These are phyloP conservation scores for Austroboletus niveus DNA, from an alignment of 1,284 basidiomycete genomes.

Conservation along the genomic window DNA sequence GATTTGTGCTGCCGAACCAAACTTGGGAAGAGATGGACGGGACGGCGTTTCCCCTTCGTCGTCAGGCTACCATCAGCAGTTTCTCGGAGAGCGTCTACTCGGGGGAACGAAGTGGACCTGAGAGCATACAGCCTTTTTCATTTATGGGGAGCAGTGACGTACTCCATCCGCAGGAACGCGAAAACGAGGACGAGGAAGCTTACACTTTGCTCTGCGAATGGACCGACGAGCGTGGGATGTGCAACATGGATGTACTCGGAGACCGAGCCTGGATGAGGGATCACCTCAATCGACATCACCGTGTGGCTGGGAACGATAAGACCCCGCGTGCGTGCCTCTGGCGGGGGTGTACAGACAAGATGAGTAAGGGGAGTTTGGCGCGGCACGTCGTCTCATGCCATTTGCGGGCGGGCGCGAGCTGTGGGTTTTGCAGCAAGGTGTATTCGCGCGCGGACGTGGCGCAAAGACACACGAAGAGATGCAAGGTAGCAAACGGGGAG, in stretches of 20 bases:
- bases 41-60: background rate
- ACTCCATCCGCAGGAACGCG: background rate
- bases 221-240: conserved; percentile 21
- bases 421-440: conserved; percentile 24
- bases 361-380: conserved; percentile 31
- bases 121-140: background rate
- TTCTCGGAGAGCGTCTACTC: background rate
- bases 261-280: conserved; percentile 26
- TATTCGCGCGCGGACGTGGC: conserved; percentile 32
- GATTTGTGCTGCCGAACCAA: background rate
- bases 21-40: conserved; percentile 10
- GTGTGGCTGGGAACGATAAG: conserved; percentile 22
- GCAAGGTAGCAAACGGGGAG: conserved; percentile 22
- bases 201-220: conserved; percentile 21
- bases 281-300: conserved; percentile 21
- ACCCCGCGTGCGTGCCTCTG: conserved; percentile 18
- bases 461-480: conserved; percentile 27
- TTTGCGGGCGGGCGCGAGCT: conserved; percentile 19
- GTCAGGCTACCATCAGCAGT: too few relatives aligned
- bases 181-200: conserved; percentile 11
- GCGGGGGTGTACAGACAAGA: conserved; percentile 20
- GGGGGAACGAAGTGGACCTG: conserved; percentile 1
- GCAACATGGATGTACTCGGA: conserved; percentile 21
- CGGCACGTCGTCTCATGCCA: conserved; percentile 29
- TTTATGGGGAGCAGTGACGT: background rate